Evolutionary conservation across 345 rosid species (phyloP).

Genomic region (Eucalyptus melliodora): DNA sequence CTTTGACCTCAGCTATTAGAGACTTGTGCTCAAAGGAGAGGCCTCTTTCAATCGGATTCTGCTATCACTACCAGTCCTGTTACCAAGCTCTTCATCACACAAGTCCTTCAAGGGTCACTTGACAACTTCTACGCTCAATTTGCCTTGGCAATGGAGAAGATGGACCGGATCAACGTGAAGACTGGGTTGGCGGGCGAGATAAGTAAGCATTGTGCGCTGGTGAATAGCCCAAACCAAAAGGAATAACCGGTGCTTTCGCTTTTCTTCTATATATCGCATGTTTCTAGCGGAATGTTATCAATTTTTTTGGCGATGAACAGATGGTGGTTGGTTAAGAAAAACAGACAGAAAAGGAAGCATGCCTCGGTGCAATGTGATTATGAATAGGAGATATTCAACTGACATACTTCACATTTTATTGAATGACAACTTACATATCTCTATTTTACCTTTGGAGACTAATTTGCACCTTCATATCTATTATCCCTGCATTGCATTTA

Average conservation of each 20-base stretch:
- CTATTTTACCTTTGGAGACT: not conserved
- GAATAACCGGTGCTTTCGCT: not conserved
- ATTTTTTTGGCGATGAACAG: not conserved
- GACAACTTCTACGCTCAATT: slow-evolving; percentile 43
- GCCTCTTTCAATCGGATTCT: slow-evolving; percentile 66
- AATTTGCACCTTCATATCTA: not conserved
- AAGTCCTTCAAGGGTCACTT: slow-evolving; percentile 36
- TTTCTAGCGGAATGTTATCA: not conserved
- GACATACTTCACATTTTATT: not conserved
- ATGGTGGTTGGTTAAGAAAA: not conserved
- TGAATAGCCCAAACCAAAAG: slow-evolving; percentile 6
- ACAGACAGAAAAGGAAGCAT: not conserved
- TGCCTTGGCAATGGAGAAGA: slow-evolving; percentile 64
- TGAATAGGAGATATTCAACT: not conserved
- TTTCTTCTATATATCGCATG: not conserved
- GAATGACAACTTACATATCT: not conserved
- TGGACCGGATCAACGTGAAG: slow-evolving; percentile 57
- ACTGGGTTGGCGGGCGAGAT: slow-evolving; percentile 62
- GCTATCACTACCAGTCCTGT: slow-evolving; percentile 47
- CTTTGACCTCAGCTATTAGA: slow-evolving; percentile 68
- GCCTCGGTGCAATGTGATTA: not conserved
- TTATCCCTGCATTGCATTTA: not conserved
- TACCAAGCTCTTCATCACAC: slow-evolving; percentile 26
- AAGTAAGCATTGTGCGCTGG: slow-evolving; percentile 57
- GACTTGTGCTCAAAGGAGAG: slow-evolving; percentile 47